Evolutionary conservation across 257 asterid species (phyloP).

Genomic region (Avicennia marina): DNA sequence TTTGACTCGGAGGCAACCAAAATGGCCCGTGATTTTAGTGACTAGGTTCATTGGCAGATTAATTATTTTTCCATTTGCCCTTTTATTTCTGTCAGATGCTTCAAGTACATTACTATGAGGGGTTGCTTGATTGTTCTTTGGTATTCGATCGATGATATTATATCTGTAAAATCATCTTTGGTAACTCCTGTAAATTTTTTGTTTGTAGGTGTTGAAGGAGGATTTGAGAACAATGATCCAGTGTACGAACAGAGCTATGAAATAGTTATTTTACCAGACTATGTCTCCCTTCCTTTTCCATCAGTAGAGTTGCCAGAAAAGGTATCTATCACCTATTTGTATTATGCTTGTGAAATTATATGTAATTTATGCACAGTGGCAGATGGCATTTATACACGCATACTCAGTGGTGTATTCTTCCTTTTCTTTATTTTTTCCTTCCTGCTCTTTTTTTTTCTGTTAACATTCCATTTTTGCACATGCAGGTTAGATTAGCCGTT

Average conservation of each 20-base stretch:
- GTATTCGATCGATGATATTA: background rate
- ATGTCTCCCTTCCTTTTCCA: conserved; percentile 79
- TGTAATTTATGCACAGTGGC: conserved; percentile 1
- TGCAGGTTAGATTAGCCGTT: conserved; percentile 91
- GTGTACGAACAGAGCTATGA: conserved; percentile 69
- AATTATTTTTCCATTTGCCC: too few species aligned
- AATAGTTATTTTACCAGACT: conserved; percentile 76
- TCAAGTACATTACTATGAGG: conserved; percentile 3
- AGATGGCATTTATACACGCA: background rate
- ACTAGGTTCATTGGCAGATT: too few species aligned
- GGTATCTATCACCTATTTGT: conserved; percentile 31
- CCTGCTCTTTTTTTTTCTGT: background rate
- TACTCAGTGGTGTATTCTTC: background rate
- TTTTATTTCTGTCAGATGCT: conserved; percentile 1
- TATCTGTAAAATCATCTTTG: background rate
- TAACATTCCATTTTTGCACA: conserved; percentile 7
- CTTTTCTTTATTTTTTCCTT: too few species aligned
- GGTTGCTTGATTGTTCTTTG: background rate
- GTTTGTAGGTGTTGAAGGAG: conserved; percentile 77
- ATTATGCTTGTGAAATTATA: background rate
- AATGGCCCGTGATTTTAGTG: too few species aligned
- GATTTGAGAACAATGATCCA: conserved; percentile 76
- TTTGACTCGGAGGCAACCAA: background rate
- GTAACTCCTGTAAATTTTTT: conserved; percentile 11
- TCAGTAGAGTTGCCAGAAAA: conserved; percentile 96